phyloP scores from a whole-genome alignment of 495 filamentous ascomycete genomes.

The Aspergillus leporis region DNA sequence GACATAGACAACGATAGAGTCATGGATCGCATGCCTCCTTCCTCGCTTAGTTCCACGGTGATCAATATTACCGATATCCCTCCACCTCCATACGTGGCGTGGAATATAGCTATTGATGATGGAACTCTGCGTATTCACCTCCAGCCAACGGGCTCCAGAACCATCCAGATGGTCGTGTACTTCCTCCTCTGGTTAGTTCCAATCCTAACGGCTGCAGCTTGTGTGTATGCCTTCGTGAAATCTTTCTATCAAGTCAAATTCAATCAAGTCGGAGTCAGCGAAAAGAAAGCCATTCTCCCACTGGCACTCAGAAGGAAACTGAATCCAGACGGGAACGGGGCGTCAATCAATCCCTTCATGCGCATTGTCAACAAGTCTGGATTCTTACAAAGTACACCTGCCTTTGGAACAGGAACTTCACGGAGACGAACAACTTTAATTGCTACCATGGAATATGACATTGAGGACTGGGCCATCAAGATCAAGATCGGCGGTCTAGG shows the following conservation, averaged over 20 bases:
- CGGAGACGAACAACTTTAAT: constrained; percentile 59
- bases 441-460: constrained; percentile 74
- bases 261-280: constrained; percentile 62
- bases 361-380: constrained; percentile 44
- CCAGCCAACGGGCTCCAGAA: constrained; percentile 54
- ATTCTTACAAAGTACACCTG: constrained; percentile 46
- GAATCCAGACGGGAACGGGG: constrained; percentile 18
- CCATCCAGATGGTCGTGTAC: constrained; percentile 59
- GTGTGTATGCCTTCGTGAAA: constrained; percentile 61
- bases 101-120: constrained; percentile 59
- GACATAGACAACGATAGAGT: constrained; percentile 63
- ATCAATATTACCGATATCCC: constrained; percentile 64
- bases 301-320: constrained; percentile 35
- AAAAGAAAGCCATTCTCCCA: constrained; percentile 47
- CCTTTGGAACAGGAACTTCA: constrained; percentile 45
- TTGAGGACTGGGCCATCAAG: constrained; percentile 71
- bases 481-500: constrained; percentile 74
- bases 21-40: constrained; percentile 64
- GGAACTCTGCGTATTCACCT: constrained; percentile 52
- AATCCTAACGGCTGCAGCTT: constrained; percentile 46
- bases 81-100: constrained; percentile 56
- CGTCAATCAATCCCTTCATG: constrained; percentile 31
- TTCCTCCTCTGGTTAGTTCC: constrained; percentile 60
- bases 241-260: constrained; percentile 73
- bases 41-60: constrained; percentile 52